Evolutionary conservation across 2,329 filamentous ascomycete species (phyloP), one percentile per base, ranked within the genome.

Genomic region (Fusarium anthophilum): DNA sequence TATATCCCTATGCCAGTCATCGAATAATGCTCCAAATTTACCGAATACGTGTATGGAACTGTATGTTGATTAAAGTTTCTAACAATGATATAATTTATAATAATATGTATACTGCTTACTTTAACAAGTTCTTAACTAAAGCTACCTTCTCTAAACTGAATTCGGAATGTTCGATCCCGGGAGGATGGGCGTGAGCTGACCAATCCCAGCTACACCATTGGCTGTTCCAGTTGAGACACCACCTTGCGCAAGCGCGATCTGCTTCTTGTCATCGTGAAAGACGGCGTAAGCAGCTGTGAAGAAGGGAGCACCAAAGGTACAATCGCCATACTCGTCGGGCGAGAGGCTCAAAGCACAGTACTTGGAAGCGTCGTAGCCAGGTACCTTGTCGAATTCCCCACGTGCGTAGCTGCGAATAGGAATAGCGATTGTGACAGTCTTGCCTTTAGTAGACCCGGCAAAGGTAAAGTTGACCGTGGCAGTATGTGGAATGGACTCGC

Each of bases 11-110:
- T 37, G 35, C 35, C 15, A 37, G 35, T 37, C 3, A 17, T 37
- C 3, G 1, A 9, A 35, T 8, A 35, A 37, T 37, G 8, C 15
- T 18, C 17, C 5, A 10, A 37, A 2, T 37, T 18, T 37, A 37
- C 35, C 8, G 10, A 37, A 2, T 18, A 0, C 9, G 8, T 37
- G 35, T 10, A 9, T 37, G 17, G 8, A 37, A 37, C 17, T 37
- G 3, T 37, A 18, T 18, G 35, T 18, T 37, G 17, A 37, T 5
- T 10, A 9, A 0, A 10, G 35, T 37, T 18, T 8, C 18, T 18
- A 10, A 37, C 5, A 9, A 0, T 2, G 5, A 18, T 37, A 18
- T 10, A 10, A 37, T 0, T 37, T 37, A 5, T 2, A 2, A 1
- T 37, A 5, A 18, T 37, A 1, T 10, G 18, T 18, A 18, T 37